Evolutionary conservation across 1,284 basidiomycete species (phyloP), one percentile per base, ranked within the genome.

Genomic region (Leccinum fuscescens): DNA sequence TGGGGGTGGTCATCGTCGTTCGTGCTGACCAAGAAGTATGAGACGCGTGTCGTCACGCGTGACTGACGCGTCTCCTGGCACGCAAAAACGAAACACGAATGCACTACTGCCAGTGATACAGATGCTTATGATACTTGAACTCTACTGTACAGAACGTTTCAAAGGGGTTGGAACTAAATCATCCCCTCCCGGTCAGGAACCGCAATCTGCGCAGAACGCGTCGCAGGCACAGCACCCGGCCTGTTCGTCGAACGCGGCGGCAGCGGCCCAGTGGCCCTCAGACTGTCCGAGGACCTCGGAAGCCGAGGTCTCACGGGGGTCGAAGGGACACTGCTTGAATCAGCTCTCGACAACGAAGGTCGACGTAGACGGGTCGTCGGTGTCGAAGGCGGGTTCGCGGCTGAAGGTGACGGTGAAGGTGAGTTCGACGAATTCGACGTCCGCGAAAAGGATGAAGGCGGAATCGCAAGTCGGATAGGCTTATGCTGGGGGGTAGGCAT

Each of bases 231-330:
- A 67, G 85, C 88, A 4, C 81, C 80, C 14, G 88, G 87, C 7
- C 88, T 76, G 69, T 88, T 85, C 42, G 78, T 77, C 57, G 88
- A 89, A 54, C 88, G 76, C 24, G 85, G 82, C 3, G 88, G 86
- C 4, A 60, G 62, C 1, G 83, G 80, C 14, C 78, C 78, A 9
- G 61, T 64, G 1, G 77, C 77, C 58, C 70, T 75, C 20, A 61
- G 62, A 6, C 74, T 65, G n/a, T 72, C 66, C 1, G 71, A 64
- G 15, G 80, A 60, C 53, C 33, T 35, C 33, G 33, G 33, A 35
- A 35, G 33, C 33, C 33, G 33, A 35, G 33, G 33, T 35, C 33
- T 64, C 7, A 24, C 29, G 2, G 63, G 60, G 5, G 64, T 63
- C 9, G 62, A 62, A 11, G 61, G 56, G 0, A 17, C 17, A 22